Base-by-base conservation (phyloP, 169 alveolate species). In the Theileria annulata region DNA sequence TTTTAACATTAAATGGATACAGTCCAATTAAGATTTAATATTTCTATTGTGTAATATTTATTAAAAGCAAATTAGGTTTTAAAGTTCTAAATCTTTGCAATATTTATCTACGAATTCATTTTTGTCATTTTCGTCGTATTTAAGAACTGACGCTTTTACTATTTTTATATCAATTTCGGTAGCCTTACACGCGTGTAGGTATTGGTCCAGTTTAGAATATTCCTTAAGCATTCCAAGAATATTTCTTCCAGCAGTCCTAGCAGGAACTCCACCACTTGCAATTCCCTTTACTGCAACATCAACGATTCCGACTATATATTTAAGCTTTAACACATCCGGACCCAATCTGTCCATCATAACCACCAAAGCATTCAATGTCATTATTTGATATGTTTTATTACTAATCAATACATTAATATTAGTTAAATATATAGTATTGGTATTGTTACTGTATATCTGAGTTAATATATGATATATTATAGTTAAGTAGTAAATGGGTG, bases 311-410 rank as follows among this genome's bases (percentile, higher is more conserved):
- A 31, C 63, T 12, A 84, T 42, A 25, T 17, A 4, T 59, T 77
- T 84, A 58, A 77, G 87, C 54, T 70, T 76, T 21, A 12, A 42
- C 1, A 77, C 28, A 56, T 60, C 47, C 31, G 68, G 47, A n/a
- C 87, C 87, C 79, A 77, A 47, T 23, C 79, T 56, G 62, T 84
- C 75, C 73, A 73, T n/a, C 60, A 78, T 28, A 58, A 84, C 74
- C 28, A 77, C 33, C 75, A 77, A 48, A 59, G 85, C 77, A 42
- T 68, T 77, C 63, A 84, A 37, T 9, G 72, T n/a, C 30, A 71
- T 35, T 4, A 35, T 33, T 19, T 71, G 87, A 9, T 76, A 66
- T 37, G 87, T 37, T 66, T 77, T 76, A 63, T 77, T 76, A 56
- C 90, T 84, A 60, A 13, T 13, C 19, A 33, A 25, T 5, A 35